These are phyloP conservation scores for Daldinia concentrica DNA, from an alignment of 495 filamentous ascomycete species.

Conservation along the genomic window DNA sequence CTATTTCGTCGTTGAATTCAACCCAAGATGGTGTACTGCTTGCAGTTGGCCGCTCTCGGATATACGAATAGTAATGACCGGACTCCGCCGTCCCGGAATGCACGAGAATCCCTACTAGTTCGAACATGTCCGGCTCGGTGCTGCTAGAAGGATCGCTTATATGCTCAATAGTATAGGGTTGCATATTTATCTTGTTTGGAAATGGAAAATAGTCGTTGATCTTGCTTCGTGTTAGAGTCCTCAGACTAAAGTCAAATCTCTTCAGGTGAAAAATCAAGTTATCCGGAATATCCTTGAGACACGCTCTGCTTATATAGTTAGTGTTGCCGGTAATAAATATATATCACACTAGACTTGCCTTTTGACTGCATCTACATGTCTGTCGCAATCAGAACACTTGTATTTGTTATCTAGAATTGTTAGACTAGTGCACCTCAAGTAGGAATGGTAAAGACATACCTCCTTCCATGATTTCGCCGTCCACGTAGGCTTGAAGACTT, in stretches of 20 bases:
- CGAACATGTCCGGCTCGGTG: slow-evolving; percentile 75
- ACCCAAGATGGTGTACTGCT: slow-evolving; percentile 71
- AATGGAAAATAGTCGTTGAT: slow-evolving; percentile 97
- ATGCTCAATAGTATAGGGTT: slow-evolving; percentile 85
- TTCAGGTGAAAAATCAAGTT: slow-evolving; percentile 97
- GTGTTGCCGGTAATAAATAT: background rate
- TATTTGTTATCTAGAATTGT: slow-evolving; percentile 85
- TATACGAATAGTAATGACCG: slow-evolving; percentile 97
- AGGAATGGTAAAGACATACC: slow-evolving; percentile 56
- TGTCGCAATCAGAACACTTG: slow-evolving; percentile 89
- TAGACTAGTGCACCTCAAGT: slow-evolving; percentile 35
- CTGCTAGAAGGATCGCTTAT: slow-evolving; percentile 70
- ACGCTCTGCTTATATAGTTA: slow-evolving; percentile 65
- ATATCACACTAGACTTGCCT: slow-evolving; percentile 56
- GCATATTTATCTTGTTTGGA: slow-evolving; percentile 85
- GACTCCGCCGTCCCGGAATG: slow-evolving; percentile 93
- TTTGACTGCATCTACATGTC: slow-evolving; percentile 94
- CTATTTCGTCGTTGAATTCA: slow-evolving; percentile 91
- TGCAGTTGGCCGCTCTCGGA: slow-evolving; percentile 76
- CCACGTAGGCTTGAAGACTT: slow-evolving; percentile 91
- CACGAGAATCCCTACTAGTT: slow-evolving; percentile 90
- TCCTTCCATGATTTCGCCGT: slow-evolving; percentile 97
- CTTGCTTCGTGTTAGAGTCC: slow-evolving; percentile 84
- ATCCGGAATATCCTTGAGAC: slow-evolving; percentile 91
- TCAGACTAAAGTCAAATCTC: slow-evolving; percentile 93